Evolutionary conservation across 2,329 filamentous ascomycete species (phyloP).

Genomic region (Tolypocladium sp.): DNA sequence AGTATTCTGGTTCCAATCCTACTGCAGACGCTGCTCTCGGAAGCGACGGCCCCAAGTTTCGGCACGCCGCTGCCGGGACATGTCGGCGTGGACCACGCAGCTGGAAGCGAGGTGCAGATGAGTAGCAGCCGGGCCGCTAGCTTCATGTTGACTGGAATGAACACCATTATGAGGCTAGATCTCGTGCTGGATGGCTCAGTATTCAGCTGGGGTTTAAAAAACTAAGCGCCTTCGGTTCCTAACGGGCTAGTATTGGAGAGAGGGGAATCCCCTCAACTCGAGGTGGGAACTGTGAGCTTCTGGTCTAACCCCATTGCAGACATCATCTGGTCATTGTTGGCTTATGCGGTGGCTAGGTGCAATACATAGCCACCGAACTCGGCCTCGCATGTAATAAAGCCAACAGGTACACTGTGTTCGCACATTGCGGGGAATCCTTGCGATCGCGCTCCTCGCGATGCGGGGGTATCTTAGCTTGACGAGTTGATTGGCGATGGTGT

Average conservation of each 20-base stretch:
- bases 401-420: too few relatives aligned
- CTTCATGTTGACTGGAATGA: background rate
- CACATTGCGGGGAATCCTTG: too few relatives aligned
- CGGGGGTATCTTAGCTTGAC: too few relatives aligned
- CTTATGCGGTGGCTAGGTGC: too few relatives aligned
- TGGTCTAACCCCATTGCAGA: too few relatives aligned
- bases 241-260: background rate
- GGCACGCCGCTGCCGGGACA: background rate
- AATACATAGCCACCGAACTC: too few relatives aligned
- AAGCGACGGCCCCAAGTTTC: conserved; percentile 49
- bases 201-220: background rate
- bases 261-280: background rate
- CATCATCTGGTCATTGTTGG: too few relatives aligned
- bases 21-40: conserved; percentile 50
- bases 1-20: conserved; percentile 48
- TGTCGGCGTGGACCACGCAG: background rate
- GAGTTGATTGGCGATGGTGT: too few relatives aligned
- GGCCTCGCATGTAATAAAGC: too few relatives aligned
- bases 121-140: background rate
- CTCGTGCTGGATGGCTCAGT: background rate
- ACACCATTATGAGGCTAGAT: background rate
- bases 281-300: background rate
- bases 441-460: too few relatives aligned
- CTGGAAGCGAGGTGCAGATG: background rate
- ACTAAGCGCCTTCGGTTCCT: background rate